These are phyloP conservation scores for Diplodia mutila DNA, from an alignment of 2,329 filamentous ascomycete genomes.

Conservation along the genomic window DNA sequence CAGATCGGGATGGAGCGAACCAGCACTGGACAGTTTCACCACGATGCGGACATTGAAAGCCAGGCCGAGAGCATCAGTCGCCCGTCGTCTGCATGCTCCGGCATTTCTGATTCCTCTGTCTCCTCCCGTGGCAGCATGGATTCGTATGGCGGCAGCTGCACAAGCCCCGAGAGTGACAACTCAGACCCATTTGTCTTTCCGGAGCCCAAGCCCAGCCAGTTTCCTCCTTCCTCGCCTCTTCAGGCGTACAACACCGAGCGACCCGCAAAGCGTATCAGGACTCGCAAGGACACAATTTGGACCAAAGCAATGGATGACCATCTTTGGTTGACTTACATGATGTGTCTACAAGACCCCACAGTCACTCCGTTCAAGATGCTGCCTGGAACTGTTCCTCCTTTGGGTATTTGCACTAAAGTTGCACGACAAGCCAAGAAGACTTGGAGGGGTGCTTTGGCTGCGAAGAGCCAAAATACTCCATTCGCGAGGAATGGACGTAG, in stretches of 20 bases:
- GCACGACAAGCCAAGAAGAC: conserved; percentile 64
- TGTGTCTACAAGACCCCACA: conserved; percentile 67
- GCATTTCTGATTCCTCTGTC: conserved; percentile 64
- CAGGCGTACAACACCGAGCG: conserved; percentile 34
- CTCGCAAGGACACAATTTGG: conserved; percentile 52
- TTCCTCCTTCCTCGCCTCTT: conserved; percentile 38
- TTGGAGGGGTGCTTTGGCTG: conserved; percentile 54
- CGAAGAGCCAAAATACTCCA: conserved; percentile 41
- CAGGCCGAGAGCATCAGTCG: conserved; percentile 54
- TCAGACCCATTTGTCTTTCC: conserved; percentile 59
- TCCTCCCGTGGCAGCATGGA: conserved; percentile 62
- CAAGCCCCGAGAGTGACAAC: conserved; percentile 63
- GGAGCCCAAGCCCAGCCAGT: conserved; percentile 37
- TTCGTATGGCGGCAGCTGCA: conserved; percentile 63
- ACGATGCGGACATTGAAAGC: conserved; percentile 39
- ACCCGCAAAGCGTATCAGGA: conserved; percentile 48
- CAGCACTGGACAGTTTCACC: conserved; percentile 35
- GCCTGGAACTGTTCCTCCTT: conserved; percentile 64
- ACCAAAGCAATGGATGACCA: conserved; percentile 68
- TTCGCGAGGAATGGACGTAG: conserved; percentile 49
- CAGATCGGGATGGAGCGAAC: conserved; percentile 40
- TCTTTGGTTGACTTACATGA: conserved; percentile 68
- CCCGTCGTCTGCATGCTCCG: conserved; percentile 61
- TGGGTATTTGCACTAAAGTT: conserved; percentile 67
- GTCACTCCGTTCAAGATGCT: conserved; percentile 70